Evolutionary conservation across 2,329 filamentous ascomycete species (phyloP).

Genomic region (Lecanosticta acicola): DNA sequence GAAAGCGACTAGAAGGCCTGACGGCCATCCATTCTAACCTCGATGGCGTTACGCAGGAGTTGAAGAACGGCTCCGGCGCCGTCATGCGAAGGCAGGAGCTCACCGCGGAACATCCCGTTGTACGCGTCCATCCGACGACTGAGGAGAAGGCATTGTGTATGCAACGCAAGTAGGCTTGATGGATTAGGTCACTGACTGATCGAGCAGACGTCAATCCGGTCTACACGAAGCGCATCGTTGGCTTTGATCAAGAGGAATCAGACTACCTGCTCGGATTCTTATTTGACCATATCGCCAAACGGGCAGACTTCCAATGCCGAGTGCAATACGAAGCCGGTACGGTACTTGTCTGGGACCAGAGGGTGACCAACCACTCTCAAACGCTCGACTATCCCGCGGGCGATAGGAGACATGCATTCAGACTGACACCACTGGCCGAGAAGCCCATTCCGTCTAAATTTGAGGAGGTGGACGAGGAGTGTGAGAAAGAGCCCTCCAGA

Average conservation of each 20-base stretch:
- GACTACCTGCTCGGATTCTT: slow-evolving; percentile 69
- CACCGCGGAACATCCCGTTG: slow-evolving; percentile 59
- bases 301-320: slow-evolving; percentile 23
- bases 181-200: too few relatives aligned
- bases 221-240: slow-evolving; percentile 73
- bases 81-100: slow-evolving; percentile 32
- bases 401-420: slow-evolving; percentile 25
- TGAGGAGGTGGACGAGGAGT: slow-evolving; percentile 26
- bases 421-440: slow-evolving; percentile 26
- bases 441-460: slow-evolving; percentile 22
- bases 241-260: slow-evolving; percentile 77
- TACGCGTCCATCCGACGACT: slow-evolving; percentile 69
- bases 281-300: slow-evolving; percentile 37
- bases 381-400: slow-evolving; percentile 25
- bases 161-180: too few relatives aligned
- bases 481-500: slow-evolving; percentile 10
- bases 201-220: slow-evolving; percentile 69
- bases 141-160: slow-evolving; percentile 68
- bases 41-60: slow-evolving; percentile 18
- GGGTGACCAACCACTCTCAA: slow-evolving; percentile 19
- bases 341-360: slow-evolving; percentile 20
- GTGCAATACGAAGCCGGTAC: slow-evolving; percentile 24
- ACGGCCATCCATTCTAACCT: slow-evolving; percentile 13
- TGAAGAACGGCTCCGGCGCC: slow-evolving; percentile 22
- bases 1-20: slow-evolving; percentile 24